Percentiles rank a stretch among this genome's conserved stretches.
phyloP scores from a whole-genome alignment of 495 filamentous ascomycete species.

The Trichoderma orchidacearum region DNA sequence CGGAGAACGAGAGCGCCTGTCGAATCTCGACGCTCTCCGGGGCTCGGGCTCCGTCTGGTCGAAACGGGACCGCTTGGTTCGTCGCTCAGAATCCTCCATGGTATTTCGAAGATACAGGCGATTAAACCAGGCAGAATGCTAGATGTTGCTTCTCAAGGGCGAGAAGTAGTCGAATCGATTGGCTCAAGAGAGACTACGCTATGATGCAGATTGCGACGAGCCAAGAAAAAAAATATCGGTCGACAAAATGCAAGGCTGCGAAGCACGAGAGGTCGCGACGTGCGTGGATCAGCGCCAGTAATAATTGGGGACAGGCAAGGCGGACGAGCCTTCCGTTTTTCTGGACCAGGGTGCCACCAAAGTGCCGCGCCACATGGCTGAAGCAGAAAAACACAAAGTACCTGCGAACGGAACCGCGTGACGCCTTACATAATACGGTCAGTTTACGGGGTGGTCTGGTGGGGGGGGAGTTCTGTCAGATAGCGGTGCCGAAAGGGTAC shows the following conservation, averaged over 20 bases:
- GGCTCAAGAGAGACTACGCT: background rate
- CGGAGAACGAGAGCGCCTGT: constrained; percentile 77
- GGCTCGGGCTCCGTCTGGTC: constrained; percentile 75
- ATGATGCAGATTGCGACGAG: background rate
- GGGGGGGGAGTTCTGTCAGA: no score
- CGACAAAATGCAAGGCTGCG: background rate
- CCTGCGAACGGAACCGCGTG: no score
- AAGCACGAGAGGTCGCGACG: background rate
- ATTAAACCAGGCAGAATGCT: no score
- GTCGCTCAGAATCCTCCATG: constrained; percentile 73
- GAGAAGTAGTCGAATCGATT: background rate
- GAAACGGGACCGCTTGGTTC: constrained; percentile 76
- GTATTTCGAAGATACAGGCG: background rate
- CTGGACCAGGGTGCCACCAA: no score
- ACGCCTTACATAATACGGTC: no score
- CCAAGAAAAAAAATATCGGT: background rate
- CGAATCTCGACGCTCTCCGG: constrained; percentile 59
- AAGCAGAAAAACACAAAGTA: no score
- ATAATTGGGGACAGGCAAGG: no score
- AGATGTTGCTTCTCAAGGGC: background rate
- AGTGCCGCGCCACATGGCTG: no score
- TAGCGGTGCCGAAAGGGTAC: no score
- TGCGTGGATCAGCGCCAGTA: background rate
- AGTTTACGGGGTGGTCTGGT: no score
- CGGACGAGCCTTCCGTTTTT: no score